phyloP scores from a whole-genome alignment of 106 monocot species.

The Apostasia ramifera region DNA sequence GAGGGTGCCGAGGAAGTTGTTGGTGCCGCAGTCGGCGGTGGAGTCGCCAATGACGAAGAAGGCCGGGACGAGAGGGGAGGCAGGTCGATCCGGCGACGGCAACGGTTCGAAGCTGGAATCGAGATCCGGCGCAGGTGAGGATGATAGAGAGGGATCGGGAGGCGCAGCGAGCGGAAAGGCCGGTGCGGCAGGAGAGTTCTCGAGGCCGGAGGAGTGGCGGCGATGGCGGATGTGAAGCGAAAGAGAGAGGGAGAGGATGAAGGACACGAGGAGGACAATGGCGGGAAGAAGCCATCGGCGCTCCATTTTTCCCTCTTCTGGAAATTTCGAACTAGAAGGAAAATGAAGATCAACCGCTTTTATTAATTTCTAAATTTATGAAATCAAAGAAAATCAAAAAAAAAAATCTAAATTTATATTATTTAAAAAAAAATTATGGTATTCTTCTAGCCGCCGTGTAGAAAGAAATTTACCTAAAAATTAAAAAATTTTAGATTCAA shows the following conservation, averaged over 20 bases:
- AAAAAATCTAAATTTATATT: no score
- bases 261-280: neutral
- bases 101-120: constrained; percentile 22
- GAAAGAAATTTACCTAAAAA: no score
- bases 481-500: no score
- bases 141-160: constrained; percentile 14
- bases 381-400: no score
- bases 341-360: no score
- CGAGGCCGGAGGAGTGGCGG: constrained; percentile 12
- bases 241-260: neutral
- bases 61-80: constrained; percentile 41
- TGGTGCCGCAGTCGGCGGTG: constrained; percentile 79
- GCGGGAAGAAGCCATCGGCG: neutral
- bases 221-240: neutral
- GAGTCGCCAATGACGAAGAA: constrained; percentile 84
- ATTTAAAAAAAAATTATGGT: no score
- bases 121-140: constrained; percentile 28
- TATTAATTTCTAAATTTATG: no score
- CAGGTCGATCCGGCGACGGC: constrained; percentile 17
- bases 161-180: constrained; percentile 10
- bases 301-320: neutral
- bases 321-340: no score
- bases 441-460: no score
- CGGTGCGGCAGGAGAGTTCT: constrained; percentile 20
- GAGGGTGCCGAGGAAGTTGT: constrained; percentile 75